Evolutionary conservation across 768 basidiomycete species (phyloP).

Genomic region (Podaxis sp.): DNA sequence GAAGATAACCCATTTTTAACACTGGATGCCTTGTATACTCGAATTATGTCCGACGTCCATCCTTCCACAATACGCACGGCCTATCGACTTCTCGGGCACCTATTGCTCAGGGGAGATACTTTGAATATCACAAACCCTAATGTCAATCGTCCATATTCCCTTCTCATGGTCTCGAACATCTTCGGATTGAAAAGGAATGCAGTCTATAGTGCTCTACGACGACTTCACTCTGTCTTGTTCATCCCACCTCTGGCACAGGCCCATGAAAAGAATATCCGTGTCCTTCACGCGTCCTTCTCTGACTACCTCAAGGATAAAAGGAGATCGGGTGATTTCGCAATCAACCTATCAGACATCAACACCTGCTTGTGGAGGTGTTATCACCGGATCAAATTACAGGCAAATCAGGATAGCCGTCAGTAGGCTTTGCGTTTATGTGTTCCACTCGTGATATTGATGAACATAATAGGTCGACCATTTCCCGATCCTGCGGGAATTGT

Average conservation of each 20-base stretch:
- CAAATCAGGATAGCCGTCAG: background rate
- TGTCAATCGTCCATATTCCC: background rate
- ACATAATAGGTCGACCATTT: too few species aligned
- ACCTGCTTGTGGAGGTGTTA: background rate
- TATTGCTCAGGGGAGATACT: background rate
- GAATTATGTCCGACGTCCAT: background rate
- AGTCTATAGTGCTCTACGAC: background rate
- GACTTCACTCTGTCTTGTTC: background rate
- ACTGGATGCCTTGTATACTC: background rate
- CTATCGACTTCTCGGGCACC: too few species aligned
- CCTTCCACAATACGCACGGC: too few species aligned
- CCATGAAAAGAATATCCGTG: background rate
- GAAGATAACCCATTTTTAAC: background rate
- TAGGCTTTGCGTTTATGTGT: too few species aligned
- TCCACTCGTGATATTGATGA: too few species aligned
- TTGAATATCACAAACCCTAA: background rate
- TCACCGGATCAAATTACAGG: background rate
- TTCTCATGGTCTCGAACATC: background rate
- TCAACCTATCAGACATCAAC: background rate
- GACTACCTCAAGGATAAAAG: background rate
- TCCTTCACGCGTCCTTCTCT: background rate
- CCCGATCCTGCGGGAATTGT: too few species aligned
- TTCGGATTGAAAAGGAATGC: background rate
- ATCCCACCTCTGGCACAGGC: background rate
- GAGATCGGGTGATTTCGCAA: background rate